Evolutionary conservation across 164 flowering plant species (phyloP).

Genomic region (Dillenia turbinata): DNA sequence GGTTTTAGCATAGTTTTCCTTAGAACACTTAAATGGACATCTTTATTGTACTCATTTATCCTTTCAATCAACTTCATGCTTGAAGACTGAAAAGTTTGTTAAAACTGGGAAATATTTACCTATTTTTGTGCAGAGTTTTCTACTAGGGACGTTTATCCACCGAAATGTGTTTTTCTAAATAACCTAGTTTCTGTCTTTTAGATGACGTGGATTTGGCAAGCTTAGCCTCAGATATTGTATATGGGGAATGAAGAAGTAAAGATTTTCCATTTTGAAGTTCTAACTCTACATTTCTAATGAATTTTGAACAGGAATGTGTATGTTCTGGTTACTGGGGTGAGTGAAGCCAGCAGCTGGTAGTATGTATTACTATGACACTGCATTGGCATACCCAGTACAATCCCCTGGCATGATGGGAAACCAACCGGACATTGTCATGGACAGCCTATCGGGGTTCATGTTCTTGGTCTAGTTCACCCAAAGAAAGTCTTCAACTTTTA

Average conservation of each 20-base stretch:
- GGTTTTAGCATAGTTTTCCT: no score
- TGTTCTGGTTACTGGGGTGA: slow-evolving; percentile 99
- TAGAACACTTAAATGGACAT: no score
- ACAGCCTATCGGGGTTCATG: slow-evolving; percentile 70
- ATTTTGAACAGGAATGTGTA: slow-evolving; percentile 56
- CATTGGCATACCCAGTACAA: slow-evolving; percentile 76
- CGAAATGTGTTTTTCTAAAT: no score
- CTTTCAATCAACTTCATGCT: no score
- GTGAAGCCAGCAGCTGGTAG: slow-evolving; percentile 64
- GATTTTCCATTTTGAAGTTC: neutral
- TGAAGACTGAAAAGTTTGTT: no score
- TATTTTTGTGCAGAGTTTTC: no score
- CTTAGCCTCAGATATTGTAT: no score
- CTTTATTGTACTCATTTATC: no score
- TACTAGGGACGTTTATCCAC: no score
- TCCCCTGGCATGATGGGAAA: slow-evolving; percentile 57
- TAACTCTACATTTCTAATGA: neutral
- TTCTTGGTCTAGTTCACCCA: slow-evolving; percentile 83
- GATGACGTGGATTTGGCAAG: no score
- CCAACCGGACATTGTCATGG: slow-evolving; percentile 18
- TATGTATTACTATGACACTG: slow-evolving; percentile 39
- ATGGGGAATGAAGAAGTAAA: neutral
- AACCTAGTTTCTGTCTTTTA: no score
- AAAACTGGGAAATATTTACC: no score
- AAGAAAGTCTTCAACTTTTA: slow-evolving; percentile 75